Percentiles rank a stretch among this genome's conserved stretches.
Conservation (phyloP, 1,139 yeast species). For the Kluyveromyces sp. region DNA sequence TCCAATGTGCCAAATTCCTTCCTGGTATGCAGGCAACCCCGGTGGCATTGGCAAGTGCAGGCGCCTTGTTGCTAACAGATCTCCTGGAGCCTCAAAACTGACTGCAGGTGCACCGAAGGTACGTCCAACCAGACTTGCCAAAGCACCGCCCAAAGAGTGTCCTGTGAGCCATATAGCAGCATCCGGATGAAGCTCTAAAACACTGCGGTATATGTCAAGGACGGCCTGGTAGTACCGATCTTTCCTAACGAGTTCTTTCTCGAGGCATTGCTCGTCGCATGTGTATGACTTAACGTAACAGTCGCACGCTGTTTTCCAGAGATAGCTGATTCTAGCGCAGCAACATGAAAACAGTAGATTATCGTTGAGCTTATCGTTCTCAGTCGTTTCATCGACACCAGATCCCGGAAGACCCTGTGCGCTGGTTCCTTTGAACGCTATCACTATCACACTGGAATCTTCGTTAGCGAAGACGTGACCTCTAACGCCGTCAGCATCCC, state of each 20-base stretch:
- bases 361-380: constrained; percentile 78
- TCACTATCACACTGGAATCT: constrained; percentile 59
- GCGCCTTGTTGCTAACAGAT: constrained; percentile 71
- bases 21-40: constrained; percentile 70
- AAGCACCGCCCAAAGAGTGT: constrained; percentile 90
- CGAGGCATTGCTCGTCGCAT: constrained; percentile 84
- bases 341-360: constrained; percentile 89
- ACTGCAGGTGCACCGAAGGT: constrained; percentile 89
- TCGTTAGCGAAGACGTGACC: constrained; percentile 83
- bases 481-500: constrained; percentile 78
- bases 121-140: constrained; percentile 74
- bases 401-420: constrained; percentile 73
- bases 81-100: constrained; percentile 92
- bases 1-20: constrained; percentile 91
- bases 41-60: constrained; percentile 92
- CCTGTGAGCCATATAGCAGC: constrained; percentile 87
- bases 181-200: constrained; percentile 59
- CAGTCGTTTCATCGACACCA: constrained; percentile 74
- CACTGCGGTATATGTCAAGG: constrained; percentile 70
- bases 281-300: constrained; percentile 82
- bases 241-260: constrained; percentile 60
- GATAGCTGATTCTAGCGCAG: constrained; percentile 85
- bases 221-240: constrained; percentile 82
- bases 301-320: constrained; percentile 96
- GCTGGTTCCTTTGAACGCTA: constrained; percentile 87